Evolutionary conservation across 495 filamentous ascomycete species (phyloP).

Genomic region (Hypoxylon crocopeplum): DNA sequence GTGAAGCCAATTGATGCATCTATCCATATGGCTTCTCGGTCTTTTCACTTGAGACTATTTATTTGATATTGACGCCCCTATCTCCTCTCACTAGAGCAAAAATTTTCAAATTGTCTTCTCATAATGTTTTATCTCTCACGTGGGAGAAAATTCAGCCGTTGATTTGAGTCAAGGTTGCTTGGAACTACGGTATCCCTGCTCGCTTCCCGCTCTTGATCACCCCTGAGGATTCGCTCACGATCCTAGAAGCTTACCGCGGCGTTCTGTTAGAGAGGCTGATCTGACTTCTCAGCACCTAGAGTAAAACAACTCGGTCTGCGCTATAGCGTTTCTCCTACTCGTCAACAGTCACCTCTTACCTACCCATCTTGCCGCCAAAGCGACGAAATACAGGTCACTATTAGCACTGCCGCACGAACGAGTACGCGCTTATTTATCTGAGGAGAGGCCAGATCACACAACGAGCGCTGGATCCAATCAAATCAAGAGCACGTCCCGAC

Average conservation of each 20-base stretch:
- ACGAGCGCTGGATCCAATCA: constrained; percentile 33
- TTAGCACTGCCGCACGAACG: constrained; percentile 20
- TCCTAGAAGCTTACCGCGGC: constrained; percentile 16
- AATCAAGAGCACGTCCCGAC: constrained; percentile 28
- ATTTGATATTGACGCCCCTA: neutral
- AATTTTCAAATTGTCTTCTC: neutral
- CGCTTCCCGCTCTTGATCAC: constrained; percentile 23
- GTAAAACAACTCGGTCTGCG: neutral
- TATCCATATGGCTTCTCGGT: constrained; percentile 2
- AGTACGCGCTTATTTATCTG: constrained; percentile 37
- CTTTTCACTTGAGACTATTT: constrained; percentile 1
- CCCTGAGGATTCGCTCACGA: constrained; percentile 32
- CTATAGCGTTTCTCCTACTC: neutral
- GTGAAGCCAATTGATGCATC: constrained; percentile 9
- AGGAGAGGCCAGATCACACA: constrained; percentile 34
- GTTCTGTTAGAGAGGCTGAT: constrained; percentile 18
- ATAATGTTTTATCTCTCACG: constrained; percentile 3
- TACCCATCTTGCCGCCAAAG: neutral
- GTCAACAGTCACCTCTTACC: neutral
- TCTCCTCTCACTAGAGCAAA: neutral
- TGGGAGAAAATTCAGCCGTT: constrained; percentile 18
- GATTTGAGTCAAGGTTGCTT: constrained; percentile 36
- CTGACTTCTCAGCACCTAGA: constrained; percentile 5
- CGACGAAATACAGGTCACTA: constrained; percentile 8
- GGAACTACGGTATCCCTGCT: constrained; percentile 29